Evolutionary conservation across 31 red algal genomes (phyloP).

Genomic region (Bonnemaisonia californica): DNA sequence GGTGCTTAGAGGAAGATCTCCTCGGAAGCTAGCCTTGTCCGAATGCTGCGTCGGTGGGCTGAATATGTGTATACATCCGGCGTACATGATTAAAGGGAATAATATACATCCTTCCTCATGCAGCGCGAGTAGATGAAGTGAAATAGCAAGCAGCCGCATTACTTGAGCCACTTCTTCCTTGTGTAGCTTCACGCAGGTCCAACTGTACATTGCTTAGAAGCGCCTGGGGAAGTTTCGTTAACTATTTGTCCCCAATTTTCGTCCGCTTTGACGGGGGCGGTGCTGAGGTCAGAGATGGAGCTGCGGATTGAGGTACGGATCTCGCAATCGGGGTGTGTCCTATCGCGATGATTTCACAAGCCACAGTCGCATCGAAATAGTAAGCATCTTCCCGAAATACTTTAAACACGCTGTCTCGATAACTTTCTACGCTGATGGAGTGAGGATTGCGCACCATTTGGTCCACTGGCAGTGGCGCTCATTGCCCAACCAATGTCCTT

Average conservation of each 20-base stretch:
- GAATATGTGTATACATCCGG: neutral
- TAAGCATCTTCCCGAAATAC: conserved; percentile 37
- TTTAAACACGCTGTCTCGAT: conserved; percentile 45
- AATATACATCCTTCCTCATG: too few relatives aligned
- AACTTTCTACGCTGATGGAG: conserved; percentile 56
- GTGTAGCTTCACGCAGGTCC: too few relatives aligned
- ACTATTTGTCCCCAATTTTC: conserved; percentile 29
- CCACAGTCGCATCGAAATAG: conserved; percentile 22
- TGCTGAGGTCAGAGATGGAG: conserved; percentile 36
- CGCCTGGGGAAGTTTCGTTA: too few relatives aligned
- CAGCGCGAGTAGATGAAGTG: too few relatives aligned
- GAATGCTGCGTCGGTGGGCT: neutral
- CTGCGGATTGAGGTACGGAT: conserved; percentile 35
- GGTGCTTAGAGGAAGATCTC: conserved; percentile 44
- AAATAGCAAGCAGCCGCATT: too few relatives aligned
- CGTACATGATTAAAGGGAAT: neutral
- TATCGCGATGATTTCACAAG: conserved; percentile 11
- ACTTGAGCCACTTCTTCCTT: too few relatives aligned
- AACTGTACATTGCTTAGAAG: too few relatives aligned
- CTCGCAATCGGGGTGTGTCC: conserved; percentile 37
- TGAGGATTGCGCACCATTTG: conserved; percentile 62
- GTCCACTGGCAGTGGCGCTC: conserved; percentile 54
- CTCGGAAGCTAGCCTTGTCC: conserved; percentile 12
- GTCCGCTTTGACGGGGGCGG: conserved; percentile 53
- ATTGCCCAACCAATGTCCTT: conserved; percentile 92